A percentile compares a stretch with the other conserved stretches of the same genome.
Conservation (phyloP, 768 basidiomycete species). For the Russula abietina region DNA sequence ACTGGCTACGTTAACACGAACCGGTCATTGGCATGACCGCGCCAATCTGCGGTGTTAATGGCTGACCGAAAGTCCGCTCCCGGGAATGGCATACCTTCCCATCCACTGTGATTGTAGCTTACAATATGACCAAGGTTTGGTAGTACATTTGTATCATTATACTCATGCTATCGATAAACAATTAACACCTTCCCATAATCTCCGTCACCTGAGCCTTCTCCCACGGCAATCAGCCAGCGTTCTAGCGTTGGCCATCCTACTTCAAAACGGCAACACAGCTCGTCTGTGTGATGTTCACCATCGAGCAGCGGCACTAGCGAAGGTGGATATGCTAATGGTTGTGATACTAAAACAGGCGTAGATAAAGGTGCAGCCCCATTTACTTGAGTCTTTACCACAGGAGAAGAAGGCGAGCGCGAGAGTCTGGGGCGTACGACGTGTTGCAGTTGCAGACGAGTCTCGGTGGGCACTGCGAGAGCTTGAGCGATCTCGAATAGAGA, state of each 20-base stretch:
- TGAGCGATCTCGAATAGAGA: constrained; percentile 25
- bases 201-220: constrained; percentile 53
- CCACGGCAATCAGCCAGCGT: constrained; percentile 58
- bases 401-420: constrained; percentile 54
- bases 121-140: neutral
- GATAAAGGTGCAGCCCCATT: constrained; percentile 14
- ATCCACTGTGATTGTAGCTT: neutral
- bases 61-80: no score
- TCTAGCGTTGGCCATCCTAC: constrained; percentile 79
- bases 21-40: constrained; percentile 56
- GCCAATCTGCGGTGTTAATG: neutral
- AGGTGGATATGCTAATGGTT: constrained; percentile 43
- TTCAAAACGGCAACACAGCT: constrained; percentile 76
- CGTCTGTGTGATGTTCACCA: constrained; percentile 90
- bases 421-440: constrained; percentile 38
- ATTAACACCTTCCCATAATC: constrained; percentile 73
- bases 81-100: neutral
- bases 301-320: constrained; percentile 61
- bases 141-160: constrained; percentile 3
- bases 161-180: constrained; percentile 54
- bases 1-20: constrained; percentile 89
- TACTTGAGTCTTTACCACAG: constrained; percentile 36
- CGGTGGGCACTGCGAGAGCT: constrained; percentile 11
- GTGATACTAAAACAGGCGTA: constrained; percentile 19
- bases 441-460: constrained; percentile 14